These are phyloP conservation scores for Stygiomarasmius scandens DNA, from an alignment of 1,284 basidiomycete genomes.

Conservation along the genomic window DNA sequence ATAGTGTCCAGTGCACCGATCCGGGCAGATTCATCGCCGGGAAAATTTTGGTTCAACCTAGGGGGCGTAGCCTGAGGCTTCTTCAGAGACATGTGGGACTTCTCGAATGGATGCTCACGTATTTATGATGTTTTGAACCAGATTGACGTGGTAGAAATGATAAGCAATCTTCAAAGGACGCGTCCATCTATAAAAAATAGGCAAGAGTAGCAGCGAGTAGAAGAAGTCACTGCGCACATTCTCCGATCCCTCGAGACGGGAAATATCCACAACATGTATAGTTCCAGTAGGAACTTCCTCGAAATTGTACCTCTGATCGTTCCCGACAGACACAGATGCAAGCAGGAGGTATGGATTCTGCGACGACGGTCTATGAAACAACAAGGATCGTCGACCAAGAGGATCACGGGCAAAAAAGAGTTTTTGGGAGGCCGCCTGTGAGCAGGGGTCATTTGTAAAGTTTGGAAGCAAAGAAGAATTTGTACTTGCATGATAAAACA, in stretches of 20 bases:
- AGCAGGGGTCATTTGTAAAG: not conserved
- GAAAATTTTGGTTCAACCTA: slow-evolving; percentile 50
- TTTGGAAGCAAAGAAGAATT: slow-evolving; percentile 4
- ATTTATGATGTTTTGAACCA: not conserved
- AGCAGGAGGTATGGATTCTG: slow-evolving; percentile 58
- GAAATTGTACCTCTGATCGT: slow-evolving; percentile 44
- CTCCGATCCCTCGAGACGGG: slow-evolving; percentile 22
- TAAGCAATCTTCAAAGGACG: slow-evolving; percentile 32
- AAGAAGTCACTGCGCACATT: slow-evolving; percentile 24
- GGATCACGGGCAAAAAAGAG: slow-evolving; percentile 88
- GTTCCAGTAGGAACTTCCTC: slow-evolving; percentile 66
- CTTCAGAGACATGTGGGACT: slow-evolving; percentile 12
- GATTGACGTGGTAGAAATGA: slow-evolving; percentile 26
- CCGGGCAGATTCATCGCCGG: slow-evolving; percentile 43
- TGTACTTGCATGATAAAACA: slow-evolving; percentile 70
- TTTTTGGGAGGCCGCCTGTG: slow-evolving; percentile 46
- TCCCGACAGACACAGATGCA: slow-evolving; percentile 66
- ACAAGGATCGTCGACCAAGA: slow-evolving; percentile 87
- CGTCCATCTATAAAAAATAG: slow-evolving; percentile 31
- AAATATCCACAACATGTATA: slow-evolving; percentile 58
- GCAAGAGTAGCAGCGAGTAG: not conserved
- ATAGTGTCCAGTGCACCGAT: slow-evolving; percentile 43
- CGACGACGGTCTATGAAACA: slow-evolving; percentile 62
- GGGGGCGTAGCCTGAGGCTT: slow-evolving; percentile 44
- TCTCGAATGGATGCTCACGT: slow-evolving; percentile 21